Conservation (phyloP, 306 rosid species). For the Dryas alaskensis region DNA sequence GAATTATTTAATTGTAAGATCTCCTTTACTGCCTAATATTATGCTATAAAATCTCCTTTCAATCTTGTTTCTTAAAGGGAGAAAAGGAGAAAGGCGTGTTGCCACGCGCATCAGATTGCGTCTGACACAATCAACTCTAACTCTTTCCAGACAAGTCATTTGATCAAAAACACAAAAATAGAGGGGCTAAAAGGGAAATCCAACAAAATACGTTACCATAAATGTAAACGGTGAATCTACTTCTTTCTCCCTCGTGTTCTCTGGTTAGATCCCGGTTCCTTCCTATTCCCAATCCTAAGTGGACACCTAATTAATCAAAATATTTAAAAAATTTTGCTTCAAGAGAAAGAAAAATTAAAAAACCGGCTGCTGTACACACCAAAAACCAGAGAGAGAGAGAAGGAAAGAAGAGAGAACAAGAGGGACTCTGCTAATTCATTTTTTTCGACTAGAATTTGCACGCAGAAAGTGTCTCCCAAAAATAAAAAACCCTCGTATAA, state of each 20-base stretch:
- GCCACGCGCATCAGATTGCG: constrained; percentile 6
- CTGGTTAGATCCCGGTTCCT: constrained; percentile 2
- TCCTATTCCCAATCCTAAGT: background rate
- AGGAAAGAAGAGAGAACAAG: constrained; percentile 24
- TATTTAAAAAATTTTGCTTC: constrained; percentile 5
- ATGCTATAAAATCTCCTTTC: no score
- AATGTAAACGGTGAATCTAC: background rate
- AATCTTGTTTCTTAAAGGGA: background rate
- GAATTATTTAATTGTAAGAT: no score
- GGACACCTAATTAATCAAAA: background rate
- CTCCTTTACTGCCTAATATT: no score
- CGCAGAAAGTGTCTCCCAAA: background rate
- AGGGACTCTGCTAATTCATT: constrained; percentile 39
- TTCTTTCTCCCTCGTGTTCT: background rate
- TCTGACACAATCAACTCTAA: background rate
- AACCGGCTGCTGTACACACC: constrained; percentile 74
- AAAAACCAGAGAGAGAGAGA: constrained; percentile 50
- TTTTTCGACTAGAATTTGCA: background rate
- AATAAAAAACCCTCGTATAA: background rate
- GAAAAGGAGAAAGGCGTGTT: background rate
- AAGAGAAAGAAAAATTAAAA: constrained; percentile 11
- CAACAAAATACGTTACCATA: background rate
- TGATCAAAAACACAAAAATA: background rate
- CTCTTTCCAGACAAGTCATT: background rate
- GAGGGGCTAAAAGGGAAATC: constrained; percentile 7